Conservation (phyloP, 2,329 filamentous ascomycete species). For the Xylaria sp. region DNA sequence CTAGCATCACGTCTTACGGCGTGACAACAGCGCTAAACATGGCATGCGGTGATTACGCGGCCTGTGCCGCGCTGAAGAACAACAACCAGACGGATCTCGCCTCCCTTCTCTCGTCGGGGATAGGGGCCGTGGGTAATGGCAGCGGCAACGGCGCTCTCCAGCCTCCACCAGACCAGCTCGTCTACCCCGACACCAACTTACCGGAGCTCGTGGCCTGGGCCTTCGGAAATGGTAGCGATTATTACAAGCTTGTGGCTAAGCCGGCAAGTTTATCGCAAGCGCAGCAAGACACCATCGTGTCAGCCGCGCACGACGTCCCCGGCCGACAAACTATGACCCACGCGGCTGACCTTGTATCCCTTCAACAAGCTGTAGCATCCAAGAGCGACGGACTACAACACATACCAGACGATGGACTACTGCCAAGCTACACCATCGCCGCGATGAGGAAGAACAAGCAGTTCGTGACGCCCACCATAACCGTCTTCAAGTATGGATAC, state of each 20-base stretch:
- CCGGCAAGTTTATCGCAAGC: conserved; percentile 35
- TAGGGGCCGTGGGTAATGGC: conserved; percentile 30
- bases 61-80: conserved; percentile 35
- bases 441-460: conserved; percentile 38
- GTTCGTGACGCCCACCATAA: conserved; percentile 44
- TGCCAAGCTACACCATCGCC: conserved; percentile 31
- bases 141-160: conserved; percentile 34
- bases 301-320: conserved; percentile 32
- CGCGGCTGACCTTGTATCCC: conserved; percentile 34
- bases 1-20: conserved; percentile 44
- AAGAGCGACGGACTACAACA: conserved; percentile 43
- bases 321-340: conserved; percentile 41
- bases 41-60: conserved; percentile 42
- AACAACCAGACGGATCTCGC: conserved; percentile 37
- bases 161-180: conserved; percentile 29
- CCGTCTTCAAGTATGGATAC: conserved; percentile 45
- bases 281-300: conserved; percentile 43
- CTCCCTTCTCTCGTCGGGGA: conserved; percentile 34
- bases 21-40: conserved; percentile 47
- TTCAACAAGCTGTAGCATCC: conserved; percentile 39
- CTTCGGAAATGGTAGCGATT: conserved; percentile 42
- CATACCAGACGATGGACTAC: conserved; percentile 42
- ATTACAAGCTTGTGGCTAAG: conserved; percentile 39
- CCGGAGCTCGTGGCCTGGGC: conserved; percentile 37
- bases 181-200: conserved; percentile 35